phyloP scores from a whole-genome alignment of 371 early-diverging fungal species.

The Mortierella polycephala region DNA sequence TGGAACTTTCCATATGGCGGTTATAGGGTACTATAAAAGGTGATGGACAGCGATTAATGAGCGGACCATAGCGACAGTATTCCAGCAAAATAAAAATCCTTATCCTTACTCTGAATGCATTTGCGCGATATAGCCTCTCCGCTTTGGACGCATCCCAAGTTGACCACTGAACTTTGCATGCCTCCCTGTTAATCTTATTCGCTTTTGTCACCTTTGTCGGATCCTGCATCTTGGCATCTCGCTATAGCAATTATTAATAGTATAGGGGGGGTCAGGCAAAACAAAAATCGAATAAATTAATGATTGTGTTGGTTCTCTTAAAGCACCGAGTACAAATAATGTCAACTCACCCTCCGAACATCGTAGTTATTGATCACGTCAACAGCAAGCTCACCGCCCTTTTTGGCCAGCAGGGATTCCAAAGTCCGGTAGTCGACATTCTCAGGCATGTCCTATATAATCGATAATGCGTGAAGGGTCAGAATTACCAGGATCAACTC shows the following conservation, averaged over 20 bases:
- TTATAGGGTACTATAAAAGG: slow-evolving; percentile 54
- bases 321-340: background rate
- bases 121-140: slow-evolving; percentile 76
- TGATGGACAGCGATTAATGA: background rate
- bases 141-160: slow-evolving; percentile 70
- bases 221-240: slow-evolving; percentile 73
- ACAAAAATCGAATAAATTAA: background rate
- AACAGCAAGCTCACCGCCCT: slow-evolving; percentile 75
- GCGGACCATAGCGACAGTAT: background rate
- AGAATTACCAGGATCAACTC: too few relatives aligned
- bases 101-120: slow-evolving; percentile 73
- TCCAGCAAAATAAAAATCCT: background rate
- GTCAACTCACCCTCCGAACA: slow-evolving; percentile 54
- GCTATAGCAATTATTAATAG: slow-evolving; percentile 22
- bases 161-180: slow-evolving; percentile 71
- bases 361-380: slow-evolving; percentile 72
- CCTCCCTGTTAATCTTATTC: slow-evolving; percentile 73
- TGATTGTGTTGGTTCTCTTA: background rate
- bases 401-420: slow-evolving; percentile 64
- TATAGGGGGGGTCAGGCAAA: background rate
- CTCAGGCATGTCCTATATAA: slow-evolving; percentile 56
- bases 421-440: slow-evolving; percentile 58
- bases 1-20: slow-evolving; percentile 45
- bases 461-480: too few relatives aligned
- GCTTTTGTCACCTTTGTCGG: slow-evolving; percentile 74